Percentiles rank a stretch among this genome's conserved stretches.
These are phyloP conservation scores for Termitomyces sp. DNA, from an alignment of 768 basidiomycete genomes.

Conservation along the genomic window DNA sequence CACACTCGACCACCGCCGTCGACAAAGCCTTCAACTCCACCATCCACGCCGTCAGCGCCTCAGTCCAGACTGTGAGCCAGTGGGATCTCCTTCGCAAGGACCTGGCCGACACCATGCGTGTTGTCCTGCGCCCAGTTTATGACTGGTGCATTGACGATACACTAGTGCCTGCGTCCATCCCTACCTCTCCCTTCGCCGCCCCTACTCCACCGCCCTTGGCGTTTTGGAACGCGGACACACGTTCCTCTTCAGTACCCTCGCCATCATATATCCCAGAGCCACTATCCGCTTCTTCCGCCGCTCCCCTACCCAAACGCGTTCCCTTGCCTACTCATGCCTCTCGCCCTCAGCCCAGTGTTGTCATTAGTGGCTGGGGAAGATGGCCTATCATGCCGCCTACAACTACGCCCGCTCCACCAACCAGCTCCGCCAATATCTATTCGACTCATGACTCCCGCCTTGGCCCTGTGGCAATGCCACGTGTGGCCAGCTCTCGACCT, in stretches of 20 bases:
- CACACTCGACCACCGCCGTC: not conserved
- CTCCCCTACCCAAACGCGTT: not conserved
- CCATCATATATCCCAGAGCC: not conserved
- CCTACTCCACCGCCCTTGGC: not conserved
- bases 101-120: not conserved
- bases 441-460: too few relatives aligned
- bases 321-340: not conserved
- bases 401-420: not conserved
- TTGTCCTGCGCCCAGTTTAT: not conserved
- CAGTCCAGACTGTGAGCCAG: not conserved
- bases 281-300: not conserved
- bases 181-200: not conserved
- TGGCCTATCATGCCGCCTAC: not conserved
- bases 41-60: not conserved
- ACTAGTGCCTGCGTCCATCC: not conserved
- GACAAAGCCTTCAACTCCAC: not conserved
- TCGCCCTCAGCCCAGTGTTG: not conserved
- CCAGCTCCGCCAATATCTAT: not conserved
- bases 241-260: not conserved
- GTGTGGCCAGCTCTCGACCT: not conserved
- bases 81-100: not conserved
- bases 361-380: not conserved
- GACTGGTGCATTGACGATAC: not conserved
- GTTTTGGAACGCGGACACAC: not conserved
- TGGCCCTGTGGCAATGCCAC: not conserved